Evolutionary conservation across 2,329 filamentous ascomycete genomes (phyloP).

Genomic region (Leptographium procerum): DNA sequence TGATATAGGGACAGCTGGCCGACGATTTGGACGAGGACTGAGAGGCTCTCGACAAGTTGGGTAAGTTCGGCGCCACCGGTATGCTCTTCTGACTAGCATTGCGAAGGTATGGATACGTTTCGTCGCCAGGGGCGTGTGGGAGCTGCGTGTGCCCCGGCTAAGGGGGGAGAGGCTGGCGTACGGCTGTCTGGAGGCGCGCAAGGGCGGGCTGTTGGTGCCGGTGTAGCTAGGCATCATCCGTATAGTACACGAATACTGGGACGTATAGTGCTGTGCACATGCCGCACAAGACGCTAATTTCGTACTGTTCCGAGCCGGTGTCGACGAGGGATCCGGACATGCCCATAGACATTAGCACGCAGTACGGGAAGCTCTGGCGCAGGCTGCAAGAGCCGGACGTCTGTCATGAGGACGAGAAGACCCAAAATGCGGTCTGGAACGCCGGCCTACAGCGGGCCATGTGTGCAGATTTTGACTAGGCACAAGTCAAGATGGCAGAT

Average conservation of each 20-base stretch:
- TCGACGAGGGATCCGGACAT: background rate
- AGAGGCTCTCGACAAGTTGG: background rate
- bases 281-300: background rate
- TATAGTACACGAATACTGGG: background rate
- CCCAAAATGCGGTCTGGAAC: conserved; percentile 1
- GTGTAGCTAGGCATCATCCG: background rate
- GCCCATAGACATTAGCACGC: background rate
- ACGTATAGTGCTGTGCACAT: background rate
- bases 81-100: background rate
- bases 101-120: background rate
- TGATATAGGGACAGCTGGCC: no score
- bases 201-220: conserved; percentile 1
- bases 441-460: background rate
- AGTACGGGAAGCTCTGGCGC: background rate
- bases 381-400: background rate
- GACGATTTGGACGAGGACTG: background rate
- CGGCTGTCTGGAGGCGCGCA: background rate
- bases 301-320: background rate
- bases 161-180: background rate
- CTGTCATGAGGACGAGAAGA: background rate
- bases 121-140: background rate
- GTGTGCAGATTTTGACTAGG: conserved; percentile 3
- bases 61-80: background rate
- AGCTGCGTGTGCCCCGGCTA: background rate
- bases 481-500: no score